Base-by-base conservation (phyloP, 75 land plant species). In the Adiantum capillusveneris region DNA sequence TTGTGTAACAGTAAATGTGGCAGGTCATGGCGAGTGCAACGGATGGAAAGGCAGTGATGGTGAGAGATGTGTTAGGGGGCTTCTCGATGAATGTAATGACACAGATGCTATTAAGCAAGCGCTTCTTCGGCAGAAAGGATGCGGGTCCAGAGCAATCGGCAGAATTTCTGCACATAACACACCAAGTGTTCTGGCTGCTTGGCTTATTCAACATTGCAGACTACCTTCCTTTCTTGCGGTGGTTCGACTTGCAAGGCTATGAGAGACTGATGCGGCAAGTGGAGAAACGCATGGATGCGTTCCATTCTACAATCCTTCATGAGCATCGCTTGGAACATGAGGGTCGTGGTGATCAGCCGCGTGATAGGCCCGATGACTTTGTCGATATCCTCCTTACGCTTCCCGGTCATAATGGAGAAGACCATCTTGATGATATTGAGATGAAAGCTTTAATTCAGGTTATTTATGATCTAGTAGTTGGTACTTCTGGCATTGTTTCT, bases 11-110 rank as follows among this genome's bases (percentile, higher is more conserved):
- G n/a, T n/a, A n/a, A n/a, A n/a, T n/a, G n/a, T 34, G 37, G 9
- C 37, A 34, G 37, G 37, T 34, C 7, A 3, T 34, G 37, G 7
- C 3, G 9, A 34, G 9, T 3, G 37, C 37, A 34, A 9, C 3
- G 7, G 7, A 34, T 5, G 37, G 37, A 34, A 9, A 34, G 37
- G 9, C 3, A 5, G 37, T 34, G 9, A 9, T 34, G 9, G 37
- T 34, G 37, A 69, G 90, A 63, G 71, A 83, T 3, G 77, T 79
- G 14, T 53, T 90, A 54, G 84, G 78, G 13, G 78, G 75, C 29
- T 84, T 87, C 60, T 80, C 97, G 6, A 84, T 94, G 96, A 94
- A 94, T 78, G 76, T 86, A 53, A 84, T 90, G 53, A 84, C 96
- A 0, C 55, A 96, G 17, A 89, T 94, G 91, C 54, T 94, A 39